These are phyloP conservation scores for Geotrichum phurueaensis DNA, from an alignment of 1,139 yeast species.

Conservation along the genomic window DNA sequence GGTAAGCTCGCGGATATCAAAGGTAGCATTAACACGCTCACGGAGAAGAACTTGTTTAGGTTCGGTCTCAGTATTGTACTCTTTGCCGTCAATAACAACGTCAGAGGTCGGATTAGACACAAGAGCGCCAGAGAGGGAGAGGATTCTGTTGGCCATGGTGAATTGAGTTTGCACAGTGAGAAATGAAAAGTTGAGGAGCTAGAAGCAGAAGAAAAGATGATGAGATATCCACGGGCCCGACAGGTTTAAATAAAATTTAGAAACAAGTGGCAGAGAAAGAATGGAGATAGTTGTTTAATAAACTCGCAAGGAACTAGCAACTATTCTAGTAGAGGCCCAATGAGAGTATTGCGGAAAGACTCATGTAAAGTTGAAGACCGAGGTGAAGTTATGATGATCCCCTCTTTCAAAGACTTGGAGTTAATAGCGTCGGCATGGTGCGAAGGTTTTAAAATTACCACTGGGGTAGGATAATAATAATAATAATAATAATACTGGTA, in stretches of 20 bases:
- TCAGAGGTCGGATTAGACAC: slow-evolving; percentile 13
- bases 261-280: no score
- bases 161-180: background rate
- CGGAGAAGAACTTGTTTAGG: slow-evolving; percentile 27
- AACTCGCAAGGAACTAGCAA: no score
- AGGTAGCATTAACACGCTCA: slow-evolving; percentile 42
- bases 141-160: slow-evolving; percentile 4
- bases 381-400: background rate
- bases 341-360: background rate
- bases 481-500: background rate
- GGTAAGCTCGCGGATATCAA: slow-evolving; percentile 41
- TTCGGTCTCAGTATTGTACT: slow-evolving; percentile 21
- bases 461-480: background rate
- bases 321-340: background rate
- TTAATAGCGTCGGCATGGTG: background rate
- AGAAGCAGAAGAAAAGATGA: background rate
- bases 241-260: no score
- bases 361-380: background rate
- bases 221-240: no score
- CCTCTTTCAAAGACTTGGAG: background rate
- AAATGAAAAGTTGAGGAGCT: background rate
- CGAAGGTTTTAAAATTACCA: background rate
- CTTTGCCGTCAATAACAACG: slow-evolving; percentile 24
- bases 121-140: slow-evolving; percentile 1
- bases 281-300: no score